phyloP scores from a whole-genome alignment of 176 grass and related monocot species.

The Typha latifolia region DNA sequence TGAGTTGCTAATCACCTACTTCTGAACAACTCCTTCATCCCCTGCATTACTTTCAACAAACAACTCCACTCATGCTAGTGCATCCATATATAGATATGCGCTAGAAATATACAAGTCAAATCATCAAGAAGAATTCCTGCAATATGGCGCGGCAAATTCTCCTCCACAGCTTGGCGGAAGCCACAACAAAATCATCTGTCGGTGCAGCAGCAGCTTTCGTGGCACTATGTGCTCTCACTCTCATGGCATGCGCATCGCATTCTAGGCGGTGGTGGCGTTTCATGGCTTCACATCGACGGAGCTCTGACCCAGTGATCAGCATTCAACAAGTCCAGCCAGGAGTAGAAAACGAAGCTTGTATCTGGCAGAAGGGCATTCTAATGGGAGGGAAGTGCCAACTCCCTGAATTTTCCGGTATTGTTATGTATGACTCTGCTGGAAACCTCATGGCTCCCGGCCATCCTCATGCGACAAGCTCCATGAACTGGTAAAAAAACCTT shows the following conservation, averaged over 20 bases:
- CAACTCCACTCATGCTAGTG: too few species aligned
- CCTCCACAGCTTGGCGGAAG: constrained; percentile 19
- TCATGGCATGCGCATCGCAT: constrained; percentile 68
- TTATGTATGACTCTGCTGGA: constrained; percentile 68
- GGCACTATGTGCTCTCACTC: constrained; percentile 39
- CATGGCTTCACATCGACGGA: constrained; percentile 37
- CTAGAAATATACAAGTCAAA: too few species aligned
- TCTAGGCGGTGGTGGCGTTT: constrained; percentile 33
- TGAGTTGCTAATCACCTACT: too few species aligned
- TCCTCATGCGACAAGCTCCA: constrained; percentile 25
- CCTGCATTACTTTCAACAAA: too few species aligned
- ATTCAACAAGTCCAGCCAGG: constrained; percentile 64
- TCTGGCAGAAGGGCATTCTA: constrained; percentile 85
- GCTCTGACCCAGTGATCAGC: constrained; percentile 68
- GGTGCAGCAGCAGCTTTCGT: constrained; percentile 42
- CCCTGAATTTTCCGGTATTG: constrained; percentile 83
- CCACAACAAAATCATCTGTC: neutral
- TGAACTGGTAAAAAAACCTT: constrained; percentile 36
- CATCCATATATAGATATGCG: too few species aligned
- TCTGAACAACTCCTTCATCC: too few species aligned
- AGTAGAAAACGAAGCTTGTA: constrained; percentile 26
- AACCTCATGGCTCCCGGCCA: constrained; percentile 51
- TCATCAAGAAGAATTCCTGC: too few species aligned
- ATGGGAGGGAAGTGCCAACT: constrained; percentile 93
- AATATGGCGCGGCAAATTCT: constrained; percentile 46